phyloP scores from a whole-genome alignment of 306 rosid genomes.

The Neltuma alba region DNA sequence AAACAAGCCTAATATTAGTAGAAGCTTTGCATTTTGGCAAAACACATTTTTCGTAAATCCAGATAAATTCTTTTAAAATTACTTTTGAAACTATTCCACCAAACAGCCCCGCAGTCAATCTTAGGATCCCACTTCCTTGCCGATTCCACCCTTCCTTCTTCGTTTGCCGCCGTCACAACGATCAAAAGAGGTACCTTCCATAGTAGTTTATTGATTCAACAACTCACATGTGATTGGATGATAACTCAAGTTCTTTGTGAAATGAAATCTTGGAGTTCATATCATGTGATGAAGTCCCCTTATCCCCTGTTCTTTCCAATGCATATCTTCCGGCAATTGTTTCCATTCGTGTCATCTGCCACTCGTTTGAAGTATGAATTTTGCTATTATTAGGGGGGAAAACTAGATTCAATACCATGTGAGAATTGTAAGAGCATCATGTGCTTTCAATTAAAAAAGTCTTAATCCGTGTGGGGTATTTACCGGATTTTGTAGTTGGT shows the following conservation, averaged over 20 bases:
- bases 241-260: not conserved
- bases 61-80: too few species aligned
- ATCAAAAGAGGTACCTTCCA: slow-evolving; percentile 67
- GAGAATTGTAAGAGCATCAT: not conserved
- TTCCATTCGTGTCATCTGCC: not conserved
- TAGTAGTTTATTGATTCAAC: not conserved
- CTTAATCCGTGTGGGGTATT: not conserved
- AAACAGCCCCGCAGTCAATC: slow-evolving; percentile 53
- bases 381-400: too few species aligned
- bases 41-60: too few species aligned
- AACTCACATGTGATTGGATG: not conserved
- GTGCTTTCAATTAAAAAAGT: not conserved
- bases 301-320: not conserved
- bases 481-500: not conserved
- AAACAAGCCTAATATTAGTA: too few species aligned
- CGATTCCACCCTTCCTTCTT: slow-evolving; percentile 89
- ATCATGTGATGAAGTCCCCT: not conserved
- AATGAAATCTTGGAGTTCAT: not conserved
- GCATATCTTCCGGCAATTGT: not conserved
- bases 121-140: slow-evolving; percentile 61
- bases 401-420: not conserved
- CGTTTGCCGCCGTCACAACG: slow-evolving; percentile 96
- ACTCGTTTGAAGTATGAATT: too few species aligned
- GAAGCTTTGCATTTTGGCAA: too few species aligned
- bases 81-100: too few species aligned